Conservation (phyloP, 1,284 basidiomycete species). For the Ceratorhiza oryzae-sativae region DNA sequence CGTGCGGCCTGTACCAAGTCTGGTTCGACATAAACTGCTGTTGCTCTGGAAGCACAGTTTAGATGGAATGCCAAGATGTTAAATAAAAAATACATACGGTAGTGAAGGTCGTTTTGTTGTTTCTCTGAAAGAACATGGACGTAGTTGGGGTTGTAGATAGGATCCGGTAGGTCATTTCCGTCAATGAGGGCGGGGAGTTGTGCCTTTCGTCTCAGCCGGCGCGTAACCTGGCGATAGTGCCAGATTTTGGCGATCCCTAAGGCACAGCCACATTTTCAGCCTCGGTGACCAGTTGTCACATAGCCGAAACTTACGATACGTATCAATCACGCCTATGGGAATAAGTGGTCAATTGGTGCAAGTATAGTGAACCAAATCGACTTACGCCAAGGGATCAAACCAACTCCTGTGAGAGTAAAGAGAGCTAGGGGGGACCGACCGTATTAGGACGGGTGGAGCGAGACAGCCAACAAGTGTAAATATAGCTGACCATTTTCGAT, state of each 20-base stretch:
- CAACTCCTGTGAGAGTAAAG: constrained; percentile 75
- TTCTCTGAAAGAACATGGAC: constrained; percentile 76
- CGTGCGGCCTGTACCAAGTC: constrained; percentile 89
- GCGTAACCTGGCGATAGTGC: constrained; percentile 68
- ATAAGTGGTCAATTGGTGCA: constrained; percentile 52
- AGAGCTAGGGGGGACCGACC: constrained; percentile 58
- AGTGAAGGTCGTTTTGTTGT: constrained; percentile 71
- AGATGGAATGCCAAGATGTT: not conserved
- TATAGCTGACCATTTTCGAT: constrained; percentile 67
- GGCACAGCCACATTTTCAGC: not conserved
- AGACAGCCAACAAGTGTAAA: not conserved
- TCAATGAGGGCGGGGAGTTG: constrained; percentile 74
- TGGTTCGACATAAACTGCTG: constrained; percentile 70
- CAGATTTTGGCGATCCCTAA: constrained; percentile 76
- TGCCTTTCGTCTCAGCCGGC: constrained; percentile 62
- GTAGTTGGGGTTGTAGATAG: constrained; percentile 73
- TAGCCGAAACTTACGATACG: constrained; percentile 65
- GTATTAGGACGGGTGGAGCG: not conserved
- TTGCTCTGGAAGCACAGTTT: constrained; percentile 60
- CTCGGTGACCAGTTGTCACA: no score
- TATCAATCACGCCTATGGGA: constrained; percentile 77
- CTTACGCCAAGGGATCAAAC: constrained; percentile 53
- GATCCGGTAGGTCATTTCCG: constrained; percentile 79
- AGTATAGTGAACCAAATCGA: not conserved
- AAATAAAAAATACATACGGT: constrained; percentile 58